Evolutionary conservation across 352 stramenopile genomes (phyloP).

Genomic region (Pythium scleroteichum): DNA sequence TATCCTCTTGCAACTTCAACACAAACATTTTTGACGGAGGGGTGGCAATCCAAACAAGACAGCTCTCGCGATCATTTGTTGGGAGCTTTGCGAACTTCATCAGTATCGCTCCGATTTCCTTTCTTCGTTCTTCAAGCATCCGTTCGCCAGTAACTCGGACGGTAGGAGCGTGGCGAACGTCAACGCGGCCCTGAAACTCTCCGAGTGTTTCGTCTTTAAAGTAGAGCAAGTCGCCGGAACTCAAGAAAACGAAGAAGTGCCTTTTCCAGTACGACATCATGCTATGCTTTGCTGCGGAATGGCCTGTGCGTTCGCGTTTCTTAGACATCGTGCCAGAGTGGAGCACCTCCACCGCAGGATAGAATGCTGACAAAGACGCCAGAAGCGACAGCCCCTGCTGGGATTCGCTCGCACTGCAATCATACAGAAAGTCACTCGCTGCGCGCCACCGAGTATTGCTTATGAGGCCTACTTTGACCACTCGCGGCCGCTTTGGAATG

Average conservation of each 20-base stretch:
- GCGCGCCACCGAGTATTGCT: not conserved
- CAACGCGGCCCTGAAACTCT: constrained; percentile 71
- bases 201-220: constrained; percentile 74
- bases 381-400: constrained; percentile 80
- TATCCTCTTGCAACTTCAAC: constrained; percentile 70
- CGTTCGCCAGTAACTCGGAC: constrained; percentile 76
- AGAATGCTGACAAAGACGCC: constrained; percentile 76
- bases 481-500: constrained; percentile 74
- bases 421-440: not conserved
- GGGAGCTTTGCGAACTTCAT: constrained; percentile 74
- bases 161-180: constrained; percentile 76
- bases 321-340: constrained; percentile 78
- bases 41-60: constrained; percentile 81
- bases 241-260: constrained; percentile 79
- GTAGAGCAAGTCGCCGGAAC: constrained; percentile 73
- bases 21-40: constrained; percentile 87
- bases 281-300: constrained; percentile 56
- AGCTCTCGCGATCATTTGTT: constrained; percentile 56
- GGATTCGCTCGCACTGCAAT: constrained; percentile 56
- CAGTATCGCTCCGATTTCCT: constrained; percentile 46
- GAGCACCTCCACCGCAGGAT: constrained; percentile 65
- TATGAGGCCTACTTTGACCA: constrained; percentile 44
- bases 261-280: constrained; percentile 88
- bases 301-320: constrained; percentile 67
- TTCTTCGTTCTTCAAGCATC: constrained; percentile 74